phyloP scores from a whole-genome alignment of 1,284 basidiomycete species.

The Moniliella sp. region DNA sequence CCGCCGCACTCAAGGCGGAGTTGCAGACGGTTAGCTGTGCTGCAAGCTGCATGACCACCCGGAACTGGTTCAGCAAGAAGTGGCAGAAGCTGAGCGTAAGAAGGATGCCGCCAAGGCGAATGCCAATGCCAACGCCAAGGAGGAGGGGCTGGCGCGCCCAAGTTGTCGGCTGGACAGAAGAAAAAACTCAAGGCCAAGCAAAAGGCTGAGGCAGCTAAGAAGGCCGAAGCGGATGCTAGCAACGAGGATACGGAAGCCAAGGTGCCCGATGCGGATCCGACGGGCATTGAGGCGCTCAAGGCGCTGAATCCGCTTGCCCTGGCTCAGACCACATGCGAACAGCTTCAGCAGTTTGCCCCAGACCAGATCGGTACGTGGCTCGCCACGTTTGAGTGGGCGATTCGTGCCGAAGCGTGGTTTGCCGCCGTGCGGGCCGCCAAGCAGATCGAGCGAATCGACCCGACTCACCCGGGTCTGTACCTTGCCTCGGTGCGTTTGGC shows the following conservation, averaged over 20 bases:
- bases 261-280: constrained; percentile 20
- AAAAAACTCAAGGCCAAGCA: constrained; percentile 43
- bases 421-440: constrained; percentile 54
- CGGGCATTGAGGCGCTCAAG: constrained; percentile 10
- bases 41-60: constrained; percentile 33
- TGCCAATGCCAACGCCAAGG: constrained; percentile 57
- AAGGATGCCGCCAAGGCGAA: constrained; percentile 36
- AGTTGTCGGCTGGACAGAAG: constrained; percentile 47
- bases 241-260: constrained; percentile 1
- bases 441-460: constrained; percentile 42
- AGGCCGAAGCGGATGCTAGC: constrained; percentile 8
- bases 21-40: constrained; percentile 53
- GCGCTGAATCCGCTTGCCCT: constrained; percentile 44
- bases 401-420: constrained; percentile 57
- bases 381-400: constrained; percentile 55
- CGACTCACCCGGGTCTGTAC: constrained; percentile 49
- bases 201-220: constrained; percentile 27
- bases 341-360: constrained; percentile 40
- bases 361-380: constrained; percentile 53
- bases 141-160: constrained; percentile 50
- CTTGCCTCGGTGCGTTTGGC: constrained; percentile 49
- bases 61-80: constrained; percentile 27
- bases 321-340: constrained; percentile 52
- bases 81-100: constrained; percentile 6
- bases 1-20: constrained; percentile 54